Evolutionary conservation across 2,329 filamentous ascomycete species (phyloP), one percentile per base, ranked within the genome.

Genomic region (Monosporascus cannonballus): DNA sequence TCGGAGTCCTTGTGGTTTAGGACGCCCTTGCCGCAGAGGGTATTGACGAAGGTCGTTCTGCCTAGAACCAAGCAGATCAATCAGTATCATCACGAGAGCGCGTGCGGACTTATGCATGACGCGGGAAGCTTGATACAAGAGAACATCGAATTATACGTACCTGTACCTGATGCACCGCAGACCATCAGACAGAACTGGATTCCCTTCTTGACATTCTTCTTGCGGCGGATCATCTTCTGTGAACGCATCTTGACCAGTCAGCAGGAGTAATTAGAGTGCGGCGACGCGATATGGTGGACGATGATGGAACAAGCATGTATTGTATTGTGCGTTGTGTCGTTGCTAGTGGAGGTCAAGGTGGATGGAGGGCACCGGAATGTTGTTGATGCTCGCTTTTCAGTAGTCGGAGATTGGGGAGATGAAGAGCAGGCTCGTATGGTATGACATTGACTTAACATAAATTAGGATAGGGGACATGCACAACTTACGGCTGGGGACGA

Each of bases 151-250:
- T 48, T 39, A 52, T 42, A 77, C 82, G 69, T 85, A 96, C 91
- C 94, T 76, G 94, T 97, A 75, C 94, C 94, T 66, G 93, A 97
- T 71, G 94, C 94, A 79, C 94, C 94, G 73, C 94, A 97, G 69
- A 99, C 94, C 94, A 99, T 99, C 84, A 99, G 77, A 76, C 92
- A 97, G 81, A 99, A 99, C 82, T 99, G 94, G 71, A 99, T 97
- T 71, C 94, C 94, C 85, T 96, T 96, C 89, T 96, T 96, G 79
- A 99, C 93, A 84, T 99, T 97, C 89, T 99, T 99, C 93, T 99
- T 99, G 77, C 90, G 88, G 78, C 94, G 92, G 73, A 96, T 92
- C 89, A 96, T 94, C 76, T 95, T 90, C 85, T 90, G 73, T 57
- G 66, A 65, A 59, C 63, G 62, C 66, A 66, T 59, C 54, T 52